Conservation (phyloP, 83 land plant species). For the Diphasiastrum complanatum region DNA sequence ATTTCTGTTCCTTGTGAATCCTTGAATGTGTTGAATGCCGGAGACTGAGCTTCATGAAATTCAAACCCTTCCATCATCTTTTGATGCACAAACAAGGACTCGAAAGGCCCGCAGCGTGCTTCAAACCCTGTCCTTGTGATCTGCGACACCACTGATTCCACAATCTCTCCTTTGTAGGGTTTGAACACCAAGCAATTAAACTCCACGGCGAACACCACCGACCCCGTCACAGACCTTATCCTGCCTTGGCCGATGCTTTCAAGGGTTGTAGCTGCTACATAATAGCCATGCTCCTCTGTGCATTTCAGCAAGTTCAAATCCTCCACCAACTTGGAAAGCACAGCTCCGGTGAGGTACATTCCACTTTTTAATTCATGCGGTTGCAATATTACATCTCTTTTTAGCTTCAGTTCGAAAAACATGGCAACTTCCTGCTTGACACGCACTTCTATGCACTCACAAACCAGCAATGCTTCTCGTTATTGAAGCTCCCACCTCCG, state of each 20-base stretch:
- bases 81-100: slow-evolving; percentile 30
- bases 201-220: slow-evolving; percentile 47
- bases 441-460: too few species aligned
- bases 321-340: slow-evolving; percentile 39
- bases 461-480: too few species aligned
- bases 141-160: slow-evolving; percentile 41
- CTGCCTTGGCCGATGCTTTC: slow-evolving; percentile 46
- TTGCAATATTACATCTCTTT: slow-evolving; percentile 47
- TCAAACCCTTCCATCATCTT: slow-evolving; percentile 43
- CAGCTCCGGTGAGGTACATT: slow-evolving; percentile 29
- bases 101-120: slow-evolving; percentile 49
- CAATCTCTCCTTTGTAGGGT: slow-evolving; percentile 42
- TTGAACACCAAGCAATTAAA: slow-evolving; percentile 56
- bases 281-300: slow-evolving; percentile 59
- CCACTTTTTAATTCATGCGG: slow-evolving; percentile 28
- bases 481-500: too few species aligned
- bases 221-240: slow-evolving; percentile 45
- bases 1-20: slow-evolving; percentile 22
- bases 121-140: slow-evolving; percentile 47
- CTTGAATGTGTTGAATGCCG: slow-evolving; percentile 35
- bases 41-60: slow-evolving; percentile 38
- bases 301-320: slow-evolving; percentile 41
- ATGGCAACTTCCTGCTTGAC: slow-evolving; percentile 15
- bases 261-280: slow-evolving; percentile 43
- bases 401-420: slow-evolving; percentile 50